Evolutionary conservation across 2,329 filamentous ascomycete genomes (phyloP), one percentile per base, ranked within the genome.

Genomic region (Sphaceloma murrayae): DNA sequence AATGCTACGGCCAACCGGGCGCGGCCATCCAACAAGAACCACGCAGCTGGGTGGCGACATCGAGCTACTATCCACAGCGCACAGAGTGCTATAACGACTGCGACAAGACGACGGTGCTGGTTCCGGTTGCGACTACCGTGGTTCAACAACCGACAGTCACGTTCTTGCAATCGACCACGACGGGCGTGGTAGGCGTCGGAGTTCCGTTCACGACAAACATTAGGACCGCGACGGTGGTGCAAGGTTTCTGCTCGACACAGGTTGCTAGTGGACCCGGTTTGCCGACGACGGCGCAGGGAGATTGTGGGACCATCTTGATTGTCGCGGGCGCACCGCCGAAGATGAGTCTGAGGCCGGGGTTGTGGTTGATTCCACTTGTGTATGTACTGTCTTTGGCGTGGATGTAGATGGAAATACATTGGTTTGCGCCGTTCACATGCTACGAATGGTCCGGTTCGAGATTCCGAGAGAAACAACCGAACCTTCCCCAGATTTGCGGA

Each of bases 281-380:
- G 3, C 42, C 42, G 13, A 45, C 42, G 9, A 45, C 42, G 21
- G 42, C 42, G n/a, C 42, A 34, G 19, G 42, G 42, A 9, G 42
- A 32, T 6, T 45, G 42, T 24, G 42, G 42, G 7, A 45, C 42
- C 4, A 45, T 45, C 8, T 27, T 45, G 22, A 34, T 45, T 26
- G 42, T 45, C 14, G 30, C 42, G 2, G 31, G 32, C 14, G 42
- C 42, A 18, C 42, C 42, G 9, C 36, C 36, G 19, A 40, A 40
- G 36, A 16, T 40, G 22, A 19, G 13, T 18, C 21, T 40, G 8
- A 16, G 24, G 22, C n/a, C 26, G n/a, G 36, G 36, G 16, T 17
- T 43, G n/a, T 43, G 29, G 27, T 18, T 43, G 11, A 43, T 43
- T 22, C 27, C 30, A 21, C 27, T 43, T 8, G 14, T 27, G 17